Percentiles rank a stretch among this genome's conserved stretches.
These are phyloP conservation scores for Cyberlindnera americana DNA, from an alignment of 805 yeast genomes.

Conservation along the genomic window DNA sequence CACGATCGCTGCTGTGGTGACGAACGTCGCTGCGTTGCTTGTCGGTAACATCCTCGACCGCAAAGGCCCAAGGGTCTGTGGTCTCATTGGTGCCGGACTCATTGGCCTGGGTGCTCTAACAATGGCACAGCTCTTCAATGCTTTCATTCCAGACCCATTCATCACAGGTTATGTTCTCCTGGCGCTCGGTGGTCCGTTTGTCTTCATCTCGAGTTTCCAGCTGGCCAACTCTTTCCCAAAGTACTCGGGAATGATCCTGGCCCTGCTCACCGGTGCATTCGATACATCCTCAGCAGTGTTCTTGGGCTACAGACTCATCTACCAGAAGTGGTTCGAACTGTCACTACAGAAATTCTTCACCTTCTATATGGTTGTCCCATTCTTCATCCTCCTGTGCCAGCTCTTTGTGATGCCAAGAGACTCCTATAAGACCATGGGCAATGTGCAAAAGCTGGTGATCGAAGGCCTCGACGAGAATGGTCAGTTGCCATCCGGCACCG, in stretches of 20 bases:
- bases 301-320: constrained; percentile 63
- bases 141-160: constrained; percentile 53
- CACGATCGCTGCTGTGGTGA: constrained; percentile 80
- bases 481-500: constrained; percentile 37
- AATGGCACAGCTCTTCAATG: constrained; percentile 39
- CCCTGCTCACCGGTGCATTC: constrained; percentile 88
- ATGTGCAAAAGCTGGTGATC: constrained; percentile 63
- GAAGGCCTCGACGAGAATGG: constrained; percentile 76
- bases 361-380: constrained; percentile 67
- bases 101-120: constrained; percentile 52
- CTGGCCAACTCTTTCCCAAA: constrained; percentile 83
- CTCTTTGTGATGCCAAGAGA: constrained; percentile 73
- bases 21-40: constrained; percentile 77
- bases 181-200: constrained; percentile 93
- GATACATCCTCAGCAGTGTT: constrained; percentile 91
- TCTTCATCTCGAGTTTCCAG: constrained; percentile 86
- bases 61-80: constrained; percentile 79
- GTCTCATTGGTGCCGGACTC: constrained; percentile 64
- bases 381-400: constrained; percentile 73
- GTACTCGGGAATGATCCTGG: constrained; percentile 75
- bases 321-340: constrained; percentile 38
- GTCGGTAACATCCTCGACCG: constrained; percentile 79
- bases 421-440: constrained; percentile 69
- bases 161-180: constrained; percentile 67
- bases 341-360: constrained; percentile 59